Conservation (phyloP, 345 rosid species). For the Citrus unshiu region DNA sequence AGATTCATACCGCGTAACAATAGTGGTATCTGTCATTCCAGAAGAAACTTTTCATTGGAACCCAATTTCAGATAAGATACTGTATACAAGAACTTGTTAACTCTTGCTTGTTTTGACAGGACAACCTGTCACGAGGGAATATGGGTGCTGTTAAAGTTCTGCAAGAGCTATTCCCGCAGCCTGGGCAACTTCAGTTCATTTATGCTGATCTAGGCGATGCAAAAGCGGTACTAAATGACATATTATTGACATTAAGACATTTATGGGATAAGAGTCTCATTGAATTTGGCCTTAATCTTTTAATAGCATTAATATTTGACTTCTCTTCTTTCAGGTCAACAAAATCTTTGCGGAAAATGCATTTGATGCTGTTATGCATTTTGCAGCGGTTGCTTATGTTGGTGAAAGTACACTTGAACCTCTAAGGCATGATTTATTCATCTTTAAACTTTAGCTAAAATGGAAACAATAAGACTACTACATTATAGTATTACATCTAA, state of each 20-base stretch:
- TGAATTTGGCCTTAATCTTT: neutral
- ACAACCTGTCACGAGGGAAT: constrained; percentile 69
- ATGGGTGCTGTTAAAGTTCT: constrained; percentile 55
- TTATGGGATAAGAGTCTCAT: neutral
- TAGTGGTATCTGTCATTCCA: constrained; percentile 40
- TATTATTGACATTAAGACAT: neutral
- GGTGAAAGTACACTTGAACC: constrained; percentile 67
- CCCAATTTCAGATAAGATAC: neutral
- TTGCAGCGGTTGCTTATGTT: constrained; percentile 75
- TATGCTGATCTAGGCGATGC: constrained; percentile 66
- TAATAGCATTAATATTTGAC: constrained; percentile 7
- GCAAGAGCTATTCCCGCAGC: constrained; percentile 51
- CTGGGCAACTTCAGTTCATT: constrained; percentile 66
- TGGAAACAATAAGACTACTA: too few relatives aligned
- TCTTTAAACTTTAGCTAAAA: neutral
- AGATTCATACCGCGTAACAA: constrained; percentile 65
- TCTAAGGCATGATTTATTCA: constrained; percentile 38
- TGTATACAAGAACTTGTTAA: neutral
- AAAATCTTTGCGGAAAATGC: constrained; percentile 86
- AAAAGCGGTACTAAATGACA: constrained; percentile 42
- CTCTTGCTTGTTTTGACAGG: constrained; percentile 29
- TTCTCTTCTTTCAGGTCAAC: constrained; percentile 49
- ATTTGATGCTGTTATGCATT: constrained; percentile 97
- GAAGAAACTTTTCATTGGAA: neutral
- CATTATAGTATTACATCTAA: neutral